Conservation (phyloP, 2,329 filamentous ascomycete species). For the Paracamarosporium sp. region DNA sequence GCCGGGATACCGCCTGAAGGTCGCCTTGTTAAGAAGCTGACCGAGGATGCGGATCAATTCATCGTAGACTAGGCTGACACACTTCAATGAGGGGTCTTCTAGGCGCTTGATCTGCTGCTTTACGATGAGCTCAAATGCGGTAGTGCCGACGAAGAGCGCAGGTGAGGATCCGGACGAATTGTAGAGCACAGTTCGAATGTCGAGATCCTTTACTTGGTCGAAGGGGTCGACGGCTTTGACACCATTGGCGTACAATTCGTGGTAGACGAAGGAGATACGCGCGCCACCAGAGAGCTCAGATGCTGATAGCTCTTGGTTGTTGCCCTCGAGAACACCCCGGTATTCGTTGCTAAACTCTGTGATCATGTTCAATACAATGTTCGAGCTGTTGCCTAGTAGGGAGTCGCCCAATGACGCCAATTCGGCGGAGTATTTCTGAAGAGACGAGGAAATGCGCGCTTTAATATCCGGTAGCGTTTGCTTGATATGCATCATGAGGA, state of each 20-base stretch:
- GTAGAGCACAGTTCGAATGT: constrained; percentile 96
- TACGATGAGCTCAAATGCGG: constrained; percentile 97
- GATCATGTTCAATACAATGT: constrained; percentile 98
- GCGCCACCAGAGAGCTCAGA: constrained; percentile 94
- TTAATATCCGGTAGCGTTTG: constrained; percentile 99
- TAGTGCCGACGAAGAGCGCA: constrained; percentile 94
- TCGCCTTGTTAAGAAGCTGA: constrained; percentile 84
- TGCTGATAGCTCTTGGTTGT: constrained; percentile 95
- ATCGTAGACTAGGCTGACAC: constrained; percentile 95
- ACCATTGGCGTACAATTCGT: constrained; percentile 96
- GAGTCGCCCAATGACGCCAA: constrained; percentile 86
- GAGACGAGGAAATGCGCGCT: constrained; percentile 88
- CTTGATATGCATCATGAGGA: constrained; percentile 99
- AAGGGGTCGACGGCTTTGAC: constrained; percentile 98
- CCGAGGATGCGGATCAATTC: constrained; percentile 94
- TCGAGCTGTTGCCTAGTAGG: constrained; percentile 93
- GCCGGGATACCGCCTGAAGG: constrained; percentile 91
- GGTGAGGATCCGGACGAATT: constrained; percentile 99
- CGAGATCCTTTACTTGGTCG: constrained; percentile 94
- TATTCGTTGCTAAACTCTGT: constrained; percentile 99
- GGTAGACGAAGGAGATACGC: constrained; percentile 98
- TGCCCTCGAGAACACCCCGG: constrained; percentile 92
- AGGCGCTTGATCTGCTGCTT: constrained; percentile 98
- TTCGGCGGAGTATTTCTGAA: constrained; percentile 89
- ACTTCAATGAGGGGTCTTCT: constrained; percentile 96